Evolutionary conservation across 2,329 filamentous ascomycete species (phyloP).

Genomic region (Neoscytalidium dimidiatum): DNA sequence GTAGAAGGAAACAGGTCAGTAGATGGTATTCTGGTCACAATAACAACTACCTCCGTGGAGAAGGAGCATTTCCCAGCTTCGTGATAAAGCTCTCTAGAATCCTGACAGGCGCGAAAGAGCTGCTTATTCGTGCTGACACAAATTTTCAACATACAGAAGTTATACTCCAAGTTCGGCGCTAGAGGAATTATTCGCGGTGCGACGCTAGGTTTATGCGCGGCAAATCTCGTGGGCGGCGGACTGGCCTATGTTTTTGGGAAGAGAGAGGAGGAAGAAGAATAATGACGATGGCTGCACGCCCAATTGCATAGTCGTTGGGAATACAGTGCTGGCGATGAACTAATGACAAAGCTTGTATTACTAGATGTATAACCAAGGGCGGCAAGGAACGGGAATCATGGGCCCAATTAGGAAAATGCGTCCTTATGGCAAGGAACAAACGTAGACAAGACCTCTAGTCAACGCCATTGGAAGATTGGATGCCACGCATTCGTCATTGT

Average conservation of each 20-base stretch:
- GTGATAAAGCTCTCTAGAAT: too few relatives aligned
- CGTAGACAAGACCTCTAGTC: too few relatives aligned
- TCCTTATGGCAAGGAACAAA: too few relatives aligned
- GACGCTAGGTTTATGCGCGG: conserved; percentile 53
- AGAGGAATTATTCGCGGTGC: conserved; percentile 55
- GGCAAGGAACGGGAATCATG: not conserved
- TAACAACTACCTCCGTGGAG: too few relatives aligned
- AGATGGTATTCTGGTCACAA: not conserved
- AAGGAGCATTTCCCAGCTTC: not conserved
- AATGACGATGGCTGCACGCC: not conserved
- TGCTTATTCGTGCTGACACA: not conserved
- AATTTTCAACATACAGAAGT: conserved; percentile 28
- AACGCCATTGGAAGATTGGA: too few relatives aligned
- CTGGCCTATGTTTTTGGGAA: conserved; percentile 54
- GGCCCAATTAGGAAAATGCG: not conserved
- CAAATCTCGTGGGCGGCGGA: conserved; percentile 54
- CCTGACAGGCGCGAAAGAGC: too few relatives aligned
- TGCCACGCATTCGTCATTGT: not conserved
- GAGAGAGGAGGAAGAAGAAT: conserved; percentile 35
- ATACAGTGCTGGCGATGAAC: not conserved
- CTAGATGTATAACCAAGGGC: not conserved
- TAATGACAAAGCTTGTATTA: not conserved
- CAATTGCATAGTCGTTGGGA: not conserved
- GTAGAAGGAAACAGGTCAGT: conserved; percentile 53
- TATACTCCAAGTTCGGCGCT: conserved; percentile 51